Base-by-base conservation (phyloP, 805 yeast species). In the Myxozyma lipomycoides region DNA sequence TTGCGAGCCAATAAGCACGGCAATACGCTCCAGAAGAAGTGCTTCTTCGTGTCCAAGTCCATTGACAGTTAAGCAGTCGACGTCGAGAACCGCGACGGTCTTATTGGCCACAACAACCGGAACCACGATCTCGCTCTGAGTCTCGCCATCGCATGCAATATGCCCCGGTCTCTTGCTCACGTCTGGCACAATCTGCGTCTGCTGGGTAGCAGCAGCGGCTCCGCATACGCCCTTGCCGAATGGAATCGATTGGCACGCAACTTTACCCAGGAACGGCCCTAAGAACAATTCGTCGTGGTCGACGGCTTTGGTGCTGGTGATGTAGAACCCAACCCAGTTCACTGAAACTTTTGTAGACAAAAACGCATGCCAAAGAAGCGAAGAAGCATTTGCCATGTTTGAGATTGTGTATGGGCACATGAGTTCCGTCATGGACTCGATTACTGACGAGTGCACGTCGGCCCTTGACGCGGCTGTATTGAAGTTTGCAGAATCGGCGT, bases 181-280 rank as follows among this genome's bases (percentile, higher is more conserved):
- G 65, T 91, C 79, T 1, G 76, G 73, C 9, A 91, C 96, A 4
- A 89, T 63, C 64, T 88, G 95, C 0, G 95, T 84, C 40, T 66
- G 47, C 48, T 68, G 67, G 0, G 71, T 56, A 0, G 63, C 54
- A 0, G 95, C 96, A 1, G 96, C 95, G 1, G 78, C 71, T 3
- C 98, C 98, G 70, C 98, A 93, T 0, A 91, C 98, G 12, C 98
- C 98, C 51, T 70, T 75, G 3, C 96, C 96, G 45, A 84, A 71
- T 49, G 71, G 63, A 51, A 91, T 93, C 24, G 71, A 70, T 67
- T 93, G 98, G 62, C 98, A 91, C 0, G 98, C 98, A 2, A 91
- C 97, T 67, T 88, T 88, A 3, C 98, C 98, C 67, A 87, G 95
- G 67, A 91, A 91, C 12, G 98, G 98, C 0, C 95, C 98, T 35